Evolutionary conservation across 208 protist genomes (phyloP).

Genomic region (Wallacemonas sp.): DNA sequence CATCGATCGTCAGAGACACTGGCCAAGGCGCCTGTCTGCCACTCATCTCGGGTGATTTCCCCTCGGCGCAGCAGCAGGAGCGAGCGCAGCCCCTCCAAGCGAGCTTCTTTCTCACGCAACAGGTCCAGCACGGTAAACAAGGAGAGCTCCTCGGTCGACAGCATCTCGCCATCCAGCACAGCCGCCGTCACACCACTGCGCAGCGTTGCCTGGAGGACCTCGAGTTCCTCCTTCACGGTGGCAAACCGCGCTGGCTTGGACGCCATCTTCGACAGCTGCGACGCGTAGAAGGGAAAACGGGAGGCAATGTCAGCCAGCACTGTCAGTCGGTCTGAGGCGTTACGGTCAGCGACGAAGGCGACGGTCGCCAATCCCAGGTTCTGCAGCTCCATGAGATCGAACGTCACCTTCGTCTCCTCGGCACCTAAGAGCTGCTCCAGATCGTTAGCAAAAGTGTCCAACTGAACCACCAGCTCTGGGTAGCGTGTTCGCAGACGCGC

Average conservation of each 20-base stretch:
- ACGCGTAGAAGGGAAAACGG: slow-evolving; percentile 86
- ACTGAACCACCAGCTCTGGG: slow-evolving; percentile 22
- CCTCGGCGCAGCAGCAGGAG: slow-evolving; percentile 15
- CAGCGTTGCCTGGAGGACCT: slow-evolving; percentile 14
- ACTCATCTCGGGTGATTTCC: not conserved
- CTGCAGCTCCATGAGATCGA: slow-evolving; percentile 70
- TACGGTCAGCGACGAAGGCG: slow-evolving; percentile 41
- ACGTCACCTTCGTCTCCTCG: slow-evolving; percentile 54
- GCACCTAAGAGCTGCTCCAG: slow-evolving; percentile 29
- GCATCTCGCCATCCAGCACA: slow-evolving; percentile 50
- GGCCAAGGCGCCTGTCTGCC: slow-evolving; percentile 7
- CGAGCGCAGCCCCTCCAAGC: slow-evolving; percentile 15
- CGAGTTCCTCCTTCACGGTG: slow-evolving; percentile 21
- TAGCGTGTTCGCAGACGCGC: slow-evolving; percentile 32
- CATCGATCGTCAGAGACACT: not conserved
- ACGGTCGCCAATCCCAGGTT: slow-evolving; percentile 57
- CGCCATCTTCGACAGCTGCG: slow-evolving; percentile 46
- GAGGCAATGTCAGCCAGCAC: slow-evolving; percentile 75
- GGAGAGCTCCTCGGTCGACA: slow-evolving; percentile 29
- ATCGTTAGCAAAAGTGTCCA: slow-evolving; percentile 43
- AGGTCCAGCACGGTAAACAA: slow-evolving; percentile 55
- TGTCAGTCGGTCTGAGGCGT: slow-evolving; percentile 54
- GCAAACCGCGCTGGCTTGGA: slow-evolving; percentile 12
- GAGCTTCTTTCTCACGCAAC: slow-evolving; percentile 34
- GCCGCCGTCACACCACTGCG: slow-evolving; percentile 23